Evolutionary conservation across 192 early-diverging fungal genomes (phyloP).

Genomic region (Geosiphon pyriformis): DNA sequence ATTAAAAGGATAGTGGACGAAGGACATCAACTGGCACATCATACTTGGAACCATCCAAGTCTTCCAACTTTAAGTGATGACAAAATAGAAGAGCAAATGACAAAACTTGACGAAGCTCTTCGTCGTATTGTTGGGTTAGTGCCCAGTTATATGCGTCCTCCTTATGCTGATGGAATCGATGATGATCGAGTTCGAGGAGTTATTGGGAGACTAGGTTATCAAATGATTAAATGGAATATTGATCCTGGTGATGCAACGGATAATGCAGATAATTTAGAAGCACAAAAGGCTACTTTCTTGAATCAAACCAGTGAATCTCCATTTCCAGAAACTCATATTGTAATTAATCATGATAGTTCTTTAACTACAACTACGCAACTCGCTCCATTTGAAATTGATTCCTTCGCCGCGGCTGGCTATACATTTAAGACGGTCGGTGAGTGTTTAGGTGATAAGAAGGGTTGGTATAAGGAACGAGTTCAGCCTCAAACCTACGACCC

Average conservation of each 20-base stretch:
- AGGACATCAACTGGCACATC: conserved; percentile 59
- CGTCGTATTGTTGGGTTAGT: background rate
- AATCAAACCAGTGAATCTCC: background rate
- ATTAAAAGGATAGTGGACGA: conserved; percentile 37
- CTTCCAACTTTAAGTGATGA: conserved; percentile 30
- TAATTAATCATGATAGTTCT: conserved; percentile 2
- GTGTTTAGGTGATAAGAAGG: background rate
- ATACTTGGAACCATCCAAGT: conserved; percentile 46
- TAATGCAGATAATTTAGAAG: background rate
- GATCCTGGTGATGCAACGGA: background rate
- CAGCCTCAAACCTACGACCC: background rate
- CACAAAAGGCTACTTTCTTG: background rate
- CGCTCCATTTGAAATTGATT: background rate
- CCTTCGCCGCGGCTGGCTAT: background rate
- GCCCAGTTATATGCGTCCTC: background rate
- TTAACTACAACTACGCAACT: background rate
- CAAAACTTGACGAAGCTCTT: conserved; percentile 39
- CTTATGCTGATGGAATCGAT: conserved; percentile 24
- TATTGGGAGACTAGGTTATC: background rate
- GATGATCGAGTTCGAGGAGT: background rate
- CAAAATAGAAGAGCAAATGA: conserved; percentile 32
- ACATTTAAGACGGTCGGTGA: conserved; percentile 1
- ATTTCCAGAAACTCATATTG: background rate
- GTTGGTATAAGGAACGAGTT: conserved; percentile 4
- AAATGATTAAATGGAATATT: background rate